These are phyloP conservation scores for Colletotrichum cuscutae DNA, from an alignment of 2,329 filamentous ascomycete species.

Conservation along the genomic window DNA sequence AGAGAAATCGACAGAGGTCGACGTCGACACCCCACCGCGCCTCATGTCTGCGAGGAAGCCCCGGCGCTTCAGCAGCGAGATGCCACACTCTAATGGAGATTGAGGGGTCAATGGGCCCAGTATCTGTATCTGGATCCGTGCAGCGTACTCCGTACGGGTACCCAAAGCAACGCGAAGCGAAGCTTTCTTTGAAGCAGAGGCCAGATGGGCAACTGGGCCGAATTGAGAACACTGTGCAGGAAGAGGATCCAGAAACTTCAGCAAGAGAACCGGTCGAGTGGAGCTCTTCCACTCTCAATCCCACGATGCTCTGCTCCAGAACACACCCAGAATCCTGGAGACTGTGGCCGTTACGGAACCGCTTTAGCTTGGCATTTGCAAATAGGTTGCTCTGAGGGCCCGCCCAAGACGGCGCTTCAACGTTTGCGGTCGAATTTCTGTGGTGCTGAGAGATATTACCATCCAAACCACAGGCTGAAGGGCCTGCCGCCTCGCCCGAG, in stretches of 20 bases:
- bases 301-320: constrained; percentile 27
- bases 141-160: neutral
- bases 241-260: constrained; percentile 23
- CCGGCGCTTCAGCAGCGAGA: constrained; percentile 1
- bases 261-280: constrained; percentile 4
- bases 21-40: constrained; percentile 13
- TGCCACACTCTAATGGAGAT: constrained; percentile 4
- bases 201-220: constrained; percentile 14
- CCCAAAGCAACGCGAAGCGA: constrained; percentile 1
- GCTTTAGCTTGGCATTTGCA: constrained; percentile 30
- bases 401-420: constrained; percentile 16
- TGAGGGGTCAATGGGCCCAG: constrained; percentile 5
- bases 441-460: constrained; percentile 15
- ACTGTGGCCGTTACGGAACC: constrained; percentile 17
- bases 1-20: constrained; percentile 4
- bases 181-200: constrained; percentile 8
- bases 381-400: constrained; percentile 26
- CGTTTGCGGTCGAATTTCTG: constrained; percentile 8
- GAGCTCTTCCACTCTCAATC: constrained; percentile 3
- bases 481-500: constrained; percentile 22
- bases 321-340: constrained; percentile 31
- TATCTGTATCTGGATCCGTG: neutral
- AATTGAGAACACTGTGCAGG: constrained; percentile 18
- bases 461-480: constrained; percentile 9
- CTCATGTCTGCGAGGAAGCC: neutral